These are phyloP conservation scores for Arabis hirsuta DNA, from an alignment of 345 rosid species.

Conservation along the genomic window DNA sequence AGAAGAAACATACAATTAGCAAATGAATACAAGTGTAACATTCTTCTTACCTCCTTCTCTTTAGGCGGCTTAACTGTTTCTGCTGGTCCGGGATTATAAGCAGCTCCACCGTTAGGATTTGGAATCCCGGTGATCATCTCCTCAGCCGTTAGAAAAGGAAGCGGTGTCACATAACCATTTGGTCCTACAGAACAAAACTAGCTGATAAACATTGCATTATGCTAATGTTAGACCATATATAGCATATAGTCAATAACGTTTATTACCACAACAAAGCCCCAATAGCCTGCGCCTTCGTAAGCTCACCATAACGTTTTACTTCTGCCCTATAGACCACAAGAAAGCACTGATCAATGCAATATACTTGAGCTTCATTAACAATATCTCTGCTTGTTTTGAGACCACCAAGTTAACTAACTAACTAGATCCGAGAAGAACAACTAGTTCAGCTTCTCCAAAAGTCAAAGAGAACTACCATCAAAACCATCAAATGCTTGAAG, in stretches of 20 bases:
- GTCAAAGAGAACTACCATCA: conserved; percentile 22
- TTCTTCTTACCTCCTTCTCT: conserved; percentile 32
- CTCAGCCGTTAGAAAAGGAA: conserved; percentile 45
- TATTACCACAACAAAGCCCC: conserved; percentile 91
- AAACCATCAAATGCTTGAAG: background rate
- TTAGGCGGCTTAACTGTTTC: conserved; percentile 3
- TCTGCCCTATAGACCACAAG: conserved; percentile 39
- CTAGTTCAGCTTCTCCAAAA: background rate
- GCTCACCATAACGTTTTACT: conserved; percentile 75
- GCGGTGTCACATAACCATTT: conserved; percentile 46
- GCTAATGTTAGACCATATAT: background rate
- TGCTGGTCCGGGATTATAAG: background rate
- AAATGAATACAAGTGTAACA: background rate
- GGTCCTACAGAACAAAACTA: conserved; percentile 37
- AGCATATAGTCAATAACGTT: conserved; percentile 27
- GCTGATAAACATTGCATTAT: conserved; percentile 20
- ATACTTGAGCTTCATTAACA: background rate
- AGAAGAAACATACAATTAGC: background rate
- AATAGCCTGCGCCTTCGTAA: conserved; percentile 82
- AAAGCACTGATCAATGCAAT: conserved; percentile 31
- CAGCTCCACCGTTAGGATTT: conserved; percentile 33
- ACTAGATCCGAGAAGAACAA: conserved; percentile 9
- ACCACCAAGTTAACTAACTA: conserved; percentile 14
- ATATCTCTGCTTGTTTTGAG: background rate
- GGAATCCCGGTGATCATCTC: conserved; percentile 47